Base-by-base conservation (phyloP, 768 basidiomycete genomes). In the Amanita pallidorosea region DNA sequence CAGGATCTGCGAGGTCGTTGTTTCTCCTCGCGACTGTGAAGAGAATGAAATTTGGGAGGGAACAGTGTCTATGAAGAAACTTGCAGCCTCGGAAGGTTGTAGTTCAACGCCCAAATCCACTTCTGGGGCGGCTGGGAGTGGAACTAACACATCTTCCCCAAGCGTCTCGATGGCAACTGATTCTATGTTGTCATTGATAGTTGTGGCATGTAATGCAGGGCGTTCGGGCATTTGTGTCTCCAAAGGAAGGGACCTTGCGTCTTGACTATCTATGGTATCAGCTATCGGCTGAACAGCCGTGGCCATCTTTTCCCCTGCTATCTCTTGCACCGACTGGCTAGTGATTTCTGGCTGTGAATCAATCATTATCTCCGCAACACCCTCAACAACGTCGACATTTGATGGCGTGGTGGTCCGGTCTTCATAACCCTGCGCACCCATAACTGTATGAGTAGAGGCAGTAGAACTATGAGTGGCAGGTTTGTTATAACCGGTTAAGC, bases 21-120 rank as follows among this genome's bases (percentile, higher is more conserved):
- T 31, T 23, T 48, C 47, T 51, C 6, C 15, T 41, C 49, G 58
- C 18, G 41, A 40, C 0, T 54, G 58, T 12, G 54, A 43, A 17
- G 57, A 40, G 2, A 53, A 25, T 8, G 54, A 46, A 2, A 64
- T 42, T 9, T 54, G 60, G 12, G 63, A 56, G 11, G 75, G 70
- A 13, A 58, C 35, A 0, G 72, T 72, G 54, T 79, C 77, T 22
- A 79, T 58, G 53, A 70, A 66, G 51, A 71, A 71, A 1, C 20
- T 22, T 7, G 54, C 36, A 53, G 55, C 25, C 44, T 23, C 34
- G 18, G 20, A 17, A 20, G 41, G 41, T 13, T 17, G 18, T 33
- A n/a, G n/a, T 37, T 11, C 2, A 20, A 2, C 15, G 4, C 12
- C 29, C 31, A 9, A 5, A 31, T 23, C 27, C 12, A 33, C 31